These are phyloP conservation scores for Linum trigynum DNA, from an alignment of 345 rosid genomes.

Conservation along the genomic window DNA sequence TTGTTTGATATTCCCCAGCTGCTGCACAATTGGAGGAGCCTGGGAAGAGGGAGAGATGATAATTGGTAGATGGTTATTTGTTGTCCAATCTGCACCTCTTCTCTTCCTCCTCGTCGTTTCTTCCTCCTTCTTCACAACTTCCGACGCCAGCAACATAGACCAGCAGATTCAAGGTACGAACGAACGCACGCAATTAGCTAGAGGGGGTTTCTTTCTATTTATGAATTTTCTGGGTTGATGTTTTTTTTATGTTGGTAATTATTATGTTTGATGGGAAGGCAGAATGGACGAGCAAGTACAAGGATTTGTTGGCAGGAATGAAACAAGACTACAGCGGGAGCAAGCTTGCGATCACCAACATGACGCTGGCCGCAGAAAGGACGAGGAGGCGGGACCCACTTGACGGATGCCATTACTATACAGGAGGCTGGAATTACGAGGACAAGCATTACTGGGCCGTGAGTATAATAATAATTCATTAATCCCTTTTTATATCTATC, in stretches of 20 bases:
- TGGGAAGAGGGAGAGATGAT: too few species aligned
- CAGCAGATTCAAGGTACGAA: too few species aligned
- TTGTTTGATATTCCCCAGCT: too few species aligned
- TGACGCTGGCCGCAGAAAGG: not conserved
- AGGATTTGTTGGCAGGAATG: not conserved
- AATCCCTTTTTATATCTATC: not conserved
- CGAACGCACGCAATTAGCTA: too few species aligned
- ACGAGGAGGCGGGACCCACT: constrained; percentile 4
- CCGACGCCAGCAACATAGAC: too few species aligned
- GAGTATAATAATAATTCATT: not conserved
- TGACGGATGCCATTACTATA: not conserved
- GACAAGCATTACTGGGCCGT: not conserved
- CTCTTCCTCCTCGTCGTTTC: too few species aligned
- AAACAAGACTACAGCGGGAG: not conserved
- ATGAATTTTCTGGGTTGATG: not conserved
- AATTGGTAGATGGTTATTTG: too few species aligned
- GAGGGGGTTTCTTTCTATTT: too few species aligned
- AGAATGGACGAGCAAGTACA: not conserved
- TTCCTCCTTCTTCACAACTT: too few species aligned
- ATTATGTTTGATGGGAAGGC: not conserved
- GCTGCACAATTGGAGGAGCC: too few species aligned
- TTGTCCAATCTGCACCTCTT: too few species aligned
- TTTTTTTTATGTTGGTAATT: not conserved
- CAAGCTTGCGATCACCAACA: not conserved
- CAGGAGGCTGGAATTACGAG: constrained; percentile 1